A percentile compares a stretch with the other conserved stretches of the same genome.
Evolutionary conservation across 140 eudicot species (phyloP).

Genomic region (Cichorium intybus): DNA sequence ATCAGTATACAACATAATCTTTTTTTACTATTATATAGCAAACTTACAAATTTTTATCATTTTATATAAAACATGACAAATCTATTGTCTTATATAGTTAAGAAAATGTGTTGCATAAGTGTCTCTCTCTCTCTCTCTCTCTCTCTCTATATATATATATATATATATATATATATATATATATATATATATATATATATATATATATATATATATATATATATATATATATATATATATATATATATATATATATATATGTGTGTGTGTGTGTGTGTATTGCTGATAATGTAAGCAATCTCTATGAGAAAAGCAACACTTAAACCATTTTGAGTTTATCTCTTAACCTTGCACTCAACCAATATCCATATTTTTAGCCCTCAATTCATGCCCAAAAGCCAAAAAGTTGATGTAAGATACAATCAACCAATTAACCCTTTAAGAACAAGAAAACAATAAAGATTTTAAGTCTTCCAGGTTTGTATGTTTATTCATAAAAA

Average conservation of each 20-base stretch:
- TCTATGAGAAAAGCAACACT: conserved; percentile 36
- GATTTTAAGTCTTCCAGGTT: not conserved
- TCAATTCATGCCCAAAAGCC: conserved; percentile 25
- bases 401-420: conserved; percentile 31
- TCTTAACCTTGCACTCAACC: conserved; percentile 44
- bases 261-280: not conserved
- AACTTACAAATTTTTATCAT: too few species aligned
- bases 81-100: too few species aligned
- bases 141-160: too few species aligned
- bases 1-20: too few species aligned
- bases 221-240: conserved; percentile 3
- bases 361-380: conserved; percentile 24
- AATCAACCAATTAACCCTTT: conserved; percentile 22
- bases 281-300: conserved; percentile 37
- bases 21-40: too few species aligned
- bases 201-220: not conserved
- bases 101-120: too few species aligned
- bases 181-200: not conserved
- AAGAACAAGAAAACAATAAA: conserved; percentile 16
- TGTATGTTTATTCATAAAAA: not conserved
- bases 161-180: too few species aligned
- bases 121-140: too few species aligned
- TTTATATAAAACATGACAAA: too few species aligned
- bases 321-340: conserved; percentile 37
- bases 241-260: conserved; percentile 9